phyloP scores from a whole-genome alignment of 1,284 basidiomycete genomes.

The Irpex lacteus region DNA sequence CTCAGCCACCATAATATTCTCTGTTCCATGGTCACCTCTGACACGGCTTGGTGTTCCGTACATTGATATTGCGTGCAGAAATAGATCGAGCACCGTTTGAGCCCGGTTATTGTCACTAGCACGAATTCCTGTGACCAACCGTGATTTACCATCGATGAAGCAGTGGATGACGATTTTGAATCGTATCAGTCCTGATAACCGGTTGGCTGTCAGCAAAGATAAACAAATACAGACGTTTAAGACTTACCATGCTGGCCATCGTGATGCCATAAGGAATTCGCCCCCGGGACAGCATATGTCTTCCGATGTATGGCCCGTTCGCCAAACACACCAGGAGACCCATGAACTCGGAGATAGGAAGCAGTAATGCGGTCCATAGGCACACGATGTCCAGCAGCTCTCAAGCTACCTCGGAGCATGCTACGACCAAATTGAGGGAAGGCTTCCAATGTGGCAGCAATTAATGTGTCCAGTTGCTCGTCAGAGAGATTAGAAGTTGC shows the following conservation, averaged over 20 bases:
- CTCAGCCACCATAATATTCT: constrained; percentile 26
- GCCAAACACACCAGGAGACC: constrained; percentile 18
- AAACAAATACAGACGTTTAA: background rate
- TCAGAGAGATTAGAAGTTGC: constrained; percentile 13
- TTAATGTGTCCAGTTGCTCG: constrained; percentile 18
- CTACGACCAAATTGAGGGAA: constrained; percentile 24
- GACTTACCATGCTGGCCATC: constrained; percentile 33
- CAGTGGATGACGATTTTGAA: constrained; percentile 37
- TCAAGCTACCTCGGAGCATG: constrained; percentile 24
- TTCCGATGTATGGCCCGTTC: constrained; percentile 15
- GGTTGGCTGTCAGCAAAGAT: background rate
- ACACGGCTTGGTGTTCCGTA: constrained; percentile 24
- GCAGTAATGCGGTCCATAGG: constrained; percentile 11
- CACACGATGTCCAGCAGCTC: constrained; percentile 13
- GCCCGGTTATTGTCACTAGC: constrained; percentile 21
- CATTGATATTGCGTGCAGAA: constrained; percentile 10
- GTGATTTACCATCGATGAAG: constrained; percentile 36
- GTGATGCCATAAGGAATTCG: constrained; percentile 28
- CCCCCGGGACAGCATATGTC: constrained; percentile 26
- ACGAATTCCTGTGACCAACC: constrained; percentile 29
- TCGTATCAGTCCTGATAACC: constrained; percentile 19
- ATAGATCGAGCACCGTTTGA: constrained; percentile 20
- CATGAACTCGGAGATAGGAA: constrained; percentile 19
- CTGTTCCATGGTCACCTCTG: constrained; percentile 27
- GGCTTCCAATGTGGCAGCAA: constrained; percentile 14